These are phyloP conservation scores for Penicillium canescens DNA, from an alignment of 495 filamentous ascomycete species.

Conservation along the genomic window DNA sequence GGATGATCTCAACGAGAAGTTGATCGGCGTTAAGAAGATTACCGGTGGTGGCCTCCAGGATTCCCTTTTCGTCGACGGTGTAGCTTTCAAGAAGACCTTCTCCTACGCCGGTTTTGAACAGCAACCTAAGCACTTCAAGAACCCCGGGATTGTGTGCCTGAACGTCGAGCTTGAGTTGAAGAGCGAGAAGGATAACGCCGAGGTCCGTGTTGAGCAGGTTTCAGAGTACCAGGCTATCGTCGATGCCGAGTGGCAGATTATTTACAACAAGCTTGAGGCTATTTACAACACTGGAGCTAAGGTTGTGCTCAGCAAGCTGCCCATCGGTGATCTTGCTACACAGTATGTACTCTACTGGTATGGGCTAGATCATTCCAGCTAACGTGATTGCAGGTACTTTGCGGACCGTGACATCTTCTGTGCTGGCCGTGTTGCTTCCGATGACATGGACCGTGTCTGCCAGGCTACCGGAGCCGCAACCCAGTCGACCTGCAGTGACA, in stretches of 20 bases:
- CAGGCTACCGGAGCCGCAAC: constrained; percentile 90
- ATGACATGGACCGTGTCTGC: constrained; percentile 94
- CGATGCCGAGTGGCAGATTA: constrained; percentile 99
- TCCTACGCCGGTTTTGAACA: constrained; percentile 99
- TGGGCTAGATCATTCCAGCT: background rate
- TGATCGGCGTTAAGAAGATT: constrained; percentile 97
- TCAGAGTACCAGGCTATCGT: constrained; percentile 99
- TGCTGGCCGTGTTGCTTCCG: constrained; percentile 87
- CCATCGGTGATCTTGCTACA: constrained; percentile 95
- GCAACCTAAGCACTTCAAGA: constrained; percentile 91
- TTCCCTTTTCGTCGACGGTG: constrained; percentile 95
- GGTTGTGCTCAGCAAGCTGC: constrained; percentile 94
- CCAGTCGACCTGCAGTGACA: constrained; percentile 96
- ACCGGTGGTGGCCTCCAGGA: constrained; percentile 96
- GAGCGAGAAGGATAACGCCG: constrained; percentile 98
- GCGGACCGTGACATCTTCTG: constrained; percentile 99
- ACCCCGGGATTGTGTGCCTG: constrained; percentile 93
- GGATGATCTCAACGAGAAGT: constrained; percentile 93
- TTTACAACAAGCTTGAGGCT: constrained; percentile 97
- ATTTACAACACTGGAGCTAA: constrained; percentile 90
- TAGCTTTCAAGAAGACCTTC: constrained; percentile 99
- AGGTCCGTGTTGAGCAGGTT: constrained; percentile 96
- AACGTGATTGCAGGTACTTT: constrained; percentile 63
- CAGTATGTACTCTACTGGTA: constrained; percentile 57
- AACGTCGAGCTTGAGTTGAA: constrained; percentile 98